Conservation (phyloP, 169 alveolate genomes). For the Eimeria acervulina region DNA sequence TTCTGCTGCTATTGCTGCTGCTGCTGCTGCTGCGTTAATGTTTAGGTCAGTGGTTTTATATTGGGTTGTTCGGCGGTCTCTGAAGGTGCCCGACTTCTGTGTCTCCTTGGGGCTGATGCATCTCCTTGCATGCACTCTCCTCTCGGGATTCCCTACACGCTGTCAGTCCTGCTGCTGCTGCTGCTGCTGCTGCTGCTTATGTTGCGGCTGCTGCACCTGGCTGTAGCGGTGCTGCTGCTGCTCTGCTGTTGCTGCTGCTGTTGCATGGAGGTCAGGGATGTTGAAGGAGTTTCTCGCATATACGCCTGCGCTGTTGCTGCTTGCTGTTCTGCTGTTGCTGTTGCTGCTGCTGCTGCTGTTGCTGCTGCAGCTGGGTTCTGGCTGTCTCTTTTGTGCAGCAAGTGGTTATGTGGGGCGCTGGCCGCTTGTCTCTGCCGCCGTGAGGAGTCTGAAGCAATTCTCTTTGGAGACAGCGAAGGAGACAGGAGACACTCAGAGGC, state of each 20-base stretch:
- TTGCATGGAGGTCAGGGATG: neutral
- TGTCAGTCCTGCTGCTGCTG: neutral
- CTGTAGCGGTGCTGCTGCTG: neutral
- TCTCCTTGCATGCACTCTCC: neutral
- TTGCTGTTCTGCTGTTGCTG: neutral
- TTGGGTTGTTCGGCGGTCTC: neutral
- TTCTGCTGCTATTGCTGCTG: neutral
- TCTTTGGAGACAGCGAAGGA: neutral
- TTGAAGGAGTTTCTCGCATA: neutral
- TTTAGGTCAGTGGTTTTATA: neutral
- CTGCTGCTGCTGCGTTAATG: neutral
- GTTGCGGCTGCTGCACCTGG: neutral
- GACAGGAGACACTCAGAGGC: too few relatives aligned
- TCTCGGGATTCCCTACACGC: neutral
- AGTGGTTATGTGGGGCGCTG: neutral
- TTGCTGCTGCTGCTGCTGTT: neutral
- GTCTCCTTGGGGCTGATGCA: neutral
- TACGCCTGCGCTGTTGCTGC: neutral
- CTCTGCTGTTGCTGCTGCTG: conserved; percentile 42
- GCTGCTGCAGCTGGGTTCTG: conserved; percentile 4
- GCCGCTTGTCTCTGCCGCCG: neutral
- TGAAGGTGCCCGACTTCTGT: neutral
- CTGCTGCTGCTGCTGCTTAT: neutral
- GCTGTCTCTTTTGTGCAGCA: neutral
- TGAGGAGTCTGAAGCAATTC: neutral